Base-by-base conservation (phyloP, 1,284 basidiomycete genomes). In the Microbotryum saponariae region DNA sequence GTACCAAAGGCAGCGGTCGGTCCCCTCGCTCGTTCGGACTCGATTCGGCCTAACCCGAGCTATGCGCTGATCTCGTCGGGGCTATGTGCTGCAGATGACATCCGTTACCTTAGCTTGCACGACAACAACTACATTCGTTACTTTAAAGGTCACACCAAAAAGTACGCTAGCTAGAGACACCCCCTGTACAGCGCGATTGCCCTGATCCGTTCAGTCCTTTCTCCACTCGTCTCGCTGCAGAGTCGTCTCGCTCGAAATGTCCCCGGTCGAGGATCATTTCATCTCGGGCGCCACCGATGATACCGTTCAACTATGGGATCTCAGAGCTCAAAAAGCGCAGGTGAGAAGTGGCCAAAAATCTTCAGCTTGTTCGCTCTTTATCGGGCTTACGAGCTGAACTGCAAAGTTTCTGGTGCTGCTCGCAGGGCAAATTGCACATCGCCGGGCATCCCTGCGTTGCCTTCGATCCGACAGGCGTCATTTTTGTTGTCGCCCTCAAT, bases 121-220 rank as follows among this genome's bases (percentile, higher is more conserved):
- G 91, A 96, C 80, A 97, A 97, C 80, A 90, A 87, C 75, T 99
- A 93, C 74, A 78, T 97, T 37, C 85, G 89, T 68, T 98, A 98
- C 77, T 97, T 94, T 79, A 87, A 85, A 70, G 96, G 96, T 0
- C 96, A 99, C 78, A 91, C 86, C 70, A 86, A 82, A 54, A 83
- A 72, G 80, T 81, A 25, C 60, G 78, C 69, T 6, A 27, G 27
- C 27, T 27, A 27, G 27, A 27, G 5, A 27, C 6, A 27, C 27
- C 27, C 6, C 27, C 27, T 6, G 5, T 27, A 27, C 27, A 27
- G 27, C 27, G 27, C 27, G 27, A 27, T 27, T 27, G n/a, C 27
- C 45, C n/a, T 31, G 29, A 20, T 29, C 27, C 21, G 8, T n/a
- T 21, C 7, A 2, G 45, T 1, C 2, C 14, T 8, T 6, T n/a